Conservation (phyloP, 495 filamentous ascomycete genomes). For the Xylaria palmicola region DNA sequence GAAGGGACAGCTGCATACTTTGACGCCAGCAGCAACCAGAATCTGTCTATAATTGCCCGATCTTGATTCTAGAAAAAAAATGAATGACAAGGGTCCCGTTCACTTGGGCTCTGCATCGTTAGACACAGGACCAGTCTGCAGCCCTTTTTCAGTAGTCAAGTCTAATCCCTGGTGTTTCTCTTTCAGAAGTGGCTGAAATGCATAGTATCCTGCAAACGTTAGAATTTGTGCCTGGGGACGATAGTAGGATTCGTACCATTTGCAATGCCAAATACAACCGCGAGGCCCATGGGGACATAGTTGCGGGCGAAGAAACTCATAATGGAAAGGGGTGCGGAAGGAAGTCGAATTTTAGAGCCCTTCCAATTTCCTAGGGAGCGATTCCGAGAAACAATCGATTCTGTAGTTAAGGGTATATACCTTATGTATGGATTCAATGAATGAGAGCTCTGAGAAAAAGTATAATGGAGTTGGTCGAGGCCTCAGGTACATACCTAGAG, state of each 20-base stretch:
- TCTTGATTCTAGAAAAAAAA: no score
- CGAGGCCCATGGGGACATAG: constrained; percentile 24
- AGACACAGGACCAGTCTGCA: not conserved
- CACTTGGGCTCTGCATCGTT: constrained; percentile 12
- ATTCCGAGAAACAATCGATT: no score
- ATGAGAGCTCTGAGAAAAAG: no score
- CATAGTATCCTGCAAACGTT: constrained; percentile 40
- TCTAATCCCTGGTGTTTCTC: constrained; percentile 35
- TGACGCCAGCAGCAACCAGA: no score
- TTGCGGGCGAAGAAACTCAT: constrained; percentile 32
- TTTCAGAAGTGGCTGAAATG: constrained; percentile 41
- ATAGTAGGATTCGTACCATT: constrained; percentile 31
- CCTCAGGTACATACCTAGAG: no score
- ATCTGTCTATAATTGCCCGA: no score
- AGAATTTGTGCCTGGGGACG: constrained; percentile 18
- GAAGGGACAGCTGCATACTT: not conserved
- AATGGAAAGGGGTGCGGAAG: no score
- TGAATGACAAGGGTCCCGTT: not conserved
- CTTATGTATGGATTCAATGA: no score
- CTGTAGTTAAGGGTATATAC: no score
- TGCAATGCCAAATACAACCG: constrained; percentile 27
- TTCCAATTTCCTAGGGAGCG: no score
- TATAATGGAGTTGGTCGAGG: no score
- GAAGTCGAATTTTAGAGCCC: no score
- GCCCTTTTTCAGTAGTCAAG: not conserved